Base-by-base conservation (phyloP, 1,284 basidiomycete species). In the Microbotryum saponariae region DNA sequence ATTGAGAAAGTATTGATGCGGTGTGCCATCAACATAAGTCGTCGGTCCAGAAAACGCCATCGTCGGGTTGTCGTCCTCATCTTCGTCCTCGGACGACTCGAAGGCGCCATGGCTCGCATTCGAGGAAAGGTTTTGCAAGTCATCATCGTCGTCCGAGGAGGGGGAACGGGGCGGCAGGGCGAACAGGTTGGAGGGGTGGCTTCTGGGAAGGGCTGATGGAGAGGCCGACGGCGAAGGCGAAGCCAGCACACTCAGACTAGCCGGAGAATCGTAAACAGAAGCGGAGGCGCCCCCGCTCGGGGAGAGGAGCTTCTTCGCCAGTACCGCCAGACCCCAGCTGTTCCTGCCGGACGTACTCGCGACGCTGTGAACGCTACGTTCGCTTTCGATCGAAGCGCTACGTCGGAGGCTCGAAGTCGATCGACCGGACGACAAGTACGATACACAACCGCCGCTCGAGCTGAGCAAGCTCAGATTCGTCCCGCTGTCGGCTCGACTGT, bases 1-100 rank as follows among this genome's bases (percentile, higher is more conserved):
- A 23, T 58, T 51, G 10, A 62, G 51, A 50, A 66, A 68, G 56
- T 58, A 59, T 54, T 66, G 64, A 16, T 60, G 8, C 4, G 67
- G 64, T 0, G 56, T 62, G 7, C 64, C 61, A 21, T 56, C 55
- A 16, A 60, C 23, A 21, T 68, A 68, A 8, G 16, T 50, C 51
- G 46, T 44, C 37, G 37, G 37, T 42, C 37, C 37, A 42, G 37
- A 42, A 16, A 42, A 42, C 14, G 37, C 37, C 37, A 42, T 42
- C 14, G 37, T 42, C 12, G 37, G 37, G 45, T 42, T 46, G 27
- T 21, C 29, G 44, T 54, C 37, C 27, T 53, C 50, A 33, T 25
- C 27, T 12, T 42, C 27, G n/a, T 23, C 51, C 12, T 14, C 51
- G 20, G 37, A 23, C 20, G 31, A 21, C 42, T 42, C 37, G 31